Evolutionary conservation across 2,329 filamentous ascomycete genomes (phyloP).

Genomic region (Fusarium annulatum): DNA sequence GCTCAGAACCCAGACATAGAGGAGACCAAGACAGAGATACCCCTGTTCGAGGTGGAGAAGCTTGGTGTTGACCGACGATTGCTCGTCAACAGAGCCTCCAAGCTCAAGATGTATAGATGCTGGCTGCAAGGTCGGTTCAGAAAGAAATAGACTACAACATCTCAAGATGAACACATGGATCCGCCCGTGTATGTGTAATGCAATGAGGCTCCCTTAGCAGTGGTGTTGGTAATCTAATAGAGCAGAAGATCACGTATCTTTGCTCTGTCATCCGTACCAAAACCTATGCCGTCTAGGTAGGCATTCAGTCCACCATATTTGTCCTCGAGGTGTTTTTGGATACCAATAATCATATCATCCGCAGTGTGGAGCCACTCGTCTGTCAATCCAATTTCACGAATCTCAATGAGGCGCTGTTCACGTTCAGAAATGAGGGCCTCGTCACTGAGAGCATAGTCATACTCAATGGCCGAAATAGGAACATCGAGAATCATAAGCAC

Average conservation of each 20-base stretch:
- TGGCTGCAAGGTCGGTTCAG: conserved; percentile 90
- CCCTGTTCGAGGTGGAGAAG: conserved; percentile 76
- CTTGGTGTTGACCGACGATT: conserved; percentile 88
- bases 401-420: conserved; percentile 73
- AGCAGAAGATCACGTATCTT: conserved; percentile 56
- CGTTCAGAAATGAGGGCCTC: conserved; percentile 69
- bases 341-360: conserved; percentile 68
- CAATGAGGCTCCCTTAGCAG: not conserved
- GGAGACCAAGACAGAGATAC: conserved; percentile 34
- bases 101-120: conserved; percentile 98
- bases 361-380: conserved; percentile 79
- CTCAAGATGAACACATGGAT: conserved; percentile 5
- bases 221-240: conserved; percentile 45
- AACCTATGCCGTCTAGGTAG: conserved; percentile 74
- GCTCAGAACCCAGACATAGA: conserved; percentile 28
- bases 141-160: conserved; percentile 65
- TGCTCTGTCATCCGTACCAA: conserved; percentile 57
- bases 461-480: conserved; percentile 67
- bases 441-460: conserved; percentile 78
- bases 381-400: conserved; percentile 75
- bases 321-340: conserved; percentile 67
- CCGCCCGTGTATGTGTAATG: not conserved
- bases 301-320: conserved; percentile 73
- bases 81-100: conserved; percentile 89
- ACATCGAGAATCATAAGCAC: conserved; percentile 72